Evolutionary conservation across 805 yeast genomes (phyloP).

Genomic region (Suhomyces vadensis): DNA sequence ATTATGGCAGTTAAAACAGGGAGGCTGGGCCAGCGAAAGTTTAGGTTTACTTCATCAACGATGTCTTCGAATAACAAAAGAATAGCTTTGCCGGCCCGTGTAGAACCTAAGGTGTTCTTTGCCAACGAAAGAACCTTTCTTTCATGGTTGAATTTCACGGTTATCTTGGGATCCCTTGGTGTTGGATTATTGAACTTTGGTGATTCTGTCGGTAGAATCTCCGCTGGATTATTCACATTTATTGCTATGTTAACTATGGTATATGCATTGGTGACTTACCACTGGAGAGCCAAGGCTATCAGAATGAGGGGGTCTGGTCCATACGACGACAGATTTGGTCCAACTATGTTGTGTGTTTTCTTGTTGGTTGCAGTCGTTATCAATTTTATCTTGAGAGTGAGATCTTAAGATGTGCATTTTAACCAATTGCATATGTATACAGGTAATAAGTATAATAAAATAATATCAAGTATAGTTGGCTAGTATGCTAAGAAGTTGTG

Average conservation of each 20-base stretch:
- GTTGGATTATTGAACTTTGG: slow-evolving; percentile 96
- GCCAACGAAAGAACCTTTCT: slow-evolving; percentile 98
- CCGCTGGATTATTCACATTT: slow-evolving; percentile 91
- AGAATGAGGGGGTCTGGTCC: slow-evolving; percentile 98
- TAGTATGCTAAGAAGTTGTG: too few relatives aligned
- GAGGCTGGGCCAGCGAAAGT: neutral
- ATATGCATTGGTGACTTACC: slow-evolving; percentile 92
- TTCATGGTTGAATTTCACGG: slow-evolving; percentile 99
- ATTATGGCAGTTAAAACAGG: neutral
- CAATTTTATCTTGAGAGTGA: slow-evolving; percentile 82
- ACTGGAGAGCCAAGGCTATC: slow-evolving; percentile 99
- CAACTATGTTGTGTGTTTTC: slow-evolving; percentile 95
- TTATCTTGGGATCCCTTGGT: slow-evolving; percentile 93
- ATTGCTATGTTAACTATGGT: slow-evolving; percentile 98
- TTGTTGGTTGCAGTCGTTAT: slow-evolving; percentile 89
- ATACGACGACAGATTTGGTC: slow-evolving; percentile 98
- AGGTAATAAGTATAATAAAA: too few relatives aligned
- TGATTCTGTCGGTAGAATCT: slow-evolving; percentile 86
- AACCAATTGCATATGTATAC: too few relatives aligned
- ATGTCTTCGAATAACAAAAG: slow-evolving; percentile 59
- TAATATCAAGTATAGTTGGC: too few relatives aligned
- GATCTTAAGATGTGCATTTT: slow-evolving; percentile 48
- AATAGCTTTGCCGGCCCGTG: slow-evolving; percentile 96
- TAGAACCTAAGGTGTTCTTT: slow-evolving; percentile 97
- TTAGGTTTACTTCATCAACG: slow-evolving; percentile 1